Evolutionary conservation across 192 early-diverging fungal species (phyloP), one percentile per base, ranked within the genome.

Genomic region (Rhizoclosmatium sp.): DNA sequence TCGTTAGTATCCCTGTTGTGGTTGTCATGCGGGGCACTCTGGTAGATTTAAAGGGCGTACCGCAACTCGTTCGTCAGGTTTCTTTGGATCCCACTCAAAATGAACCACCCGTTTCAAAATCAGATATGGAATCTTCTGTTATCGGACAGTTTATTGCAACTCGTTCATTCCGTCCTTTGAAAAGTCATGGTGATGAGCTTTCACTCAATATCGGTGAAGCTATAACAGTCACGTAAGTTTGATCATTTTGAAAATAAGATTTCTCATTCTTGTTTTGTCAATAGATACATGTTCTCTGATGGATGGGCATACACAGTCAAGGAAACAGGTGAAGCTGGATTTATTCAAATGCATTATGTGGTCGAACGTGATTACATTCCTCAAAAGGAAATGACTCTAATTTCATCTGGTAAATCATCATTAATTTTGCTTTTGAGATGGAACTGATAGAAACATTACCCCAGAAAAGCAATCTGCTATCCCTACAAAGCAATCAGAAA

Each of bases 271-370:
- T 31, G 31, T 31, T 31, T 31, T 31, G 31, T 31, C 31, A 31
- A 16, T 16, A 69, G 47, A 47, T n/a, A 69, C 39, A 69, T 69
- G 12, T 69, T 69, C 67, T 47, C 67, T 4, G 67, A 69, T n/a
- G 67, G 67, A 7, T 69, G n/a, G 31, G 67, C 40, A 69, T 69
- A 14, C 44, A 7, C 42, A 7, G 10, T 42, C 47, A 54, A 54
- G 5, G 16, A 31, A 31, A 31, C 31, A 0, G 31, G 31, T 31
- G 31, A 31, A 31, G 31, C 31, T 39, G 67, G 67, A 7, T 47
- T 14, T 39, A 42, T 69, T 9, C 67, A 69, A 69, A 69, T 69
- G 67, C 67, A 69, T 47, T 69, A 69, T 45, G 10, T 69, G 31
- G 46, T 69, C 12, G 67, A 69, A 47, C 7, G 45, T 42, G n/a